Evolutionary conservation across 2,329 filamentous ascomycete species (phyloP).

Genomic region (Penicillium sp.): DNA sequence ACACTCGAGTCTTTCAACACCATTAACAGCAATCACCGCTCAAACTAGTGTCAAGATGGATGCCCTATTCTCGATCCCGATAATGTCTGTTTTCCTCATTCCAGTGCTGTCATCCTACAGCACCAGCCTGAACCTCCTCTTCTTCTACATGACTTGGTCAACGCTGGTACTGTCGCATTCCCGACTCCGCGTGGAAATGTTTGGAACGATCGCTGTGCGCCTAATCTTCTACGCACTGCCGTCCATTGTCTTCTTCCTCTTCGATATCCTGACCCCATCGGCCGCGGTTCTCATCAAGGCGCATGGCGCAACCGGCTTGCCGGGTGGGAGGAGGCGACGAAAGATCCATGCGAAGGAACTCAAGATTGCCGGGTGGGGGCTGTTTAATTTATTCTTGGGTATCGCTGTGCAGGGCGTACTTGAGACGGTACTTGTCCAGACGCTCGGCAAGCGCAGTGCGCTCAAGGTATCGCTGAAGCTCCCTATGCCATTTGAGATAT

Average conservation of each 20-base stretch:
- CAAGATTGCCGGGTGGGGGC: conserved; percentile 53
- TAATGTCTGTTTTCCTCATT: conserved; percentile 30
- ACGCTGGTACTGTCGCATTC: conserved; percentile 76
- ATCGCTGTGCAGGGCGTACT: conserved; percentile 55
- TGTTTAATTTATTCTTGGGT: conserved; percentile 56
- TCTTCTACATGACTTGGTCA: conserved; percentile 89
- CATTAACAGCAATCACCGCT: background rate
- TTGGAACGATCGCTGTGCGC: conserved; percentile 67
- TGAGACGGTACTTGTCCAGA: conserved; percentile 55
- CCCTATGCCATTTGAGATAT: conserved; percentile 62
- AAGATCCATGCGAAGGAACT: conserved; percentile 45
- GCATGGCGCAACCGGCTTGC: conserved; percentile 55
- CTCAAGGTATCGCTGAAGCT: conserved; percentile 59
- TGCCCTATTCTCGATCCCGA: conserved; percentile 41
- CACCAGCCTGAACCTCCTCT: conserved; percentile 78
- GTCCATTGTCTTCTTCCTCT: conserved; percentile 67
- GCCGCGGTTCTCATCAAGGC: conserved; percentile 68
- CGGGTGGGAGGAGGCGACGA: conserved; percentile 39
- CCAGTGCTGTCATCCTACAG: conserved; percentile 61
- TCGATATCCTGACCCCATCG: conserved; percentile 70
- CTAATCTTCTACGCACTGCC: conserved; percentile 70
- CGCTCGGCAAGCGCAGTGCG: conserved; percentile 54
- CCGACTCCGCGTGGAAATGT: conserved; percentile 70
- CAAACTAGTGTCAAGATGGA: conserved; percentile 48
- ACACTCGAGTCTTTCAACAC: background rate